Evolutionary conservation across 495 filamentous ascomycete species (phyloP).

Genomic region (Chaetomidium leptoderma): DNA sequence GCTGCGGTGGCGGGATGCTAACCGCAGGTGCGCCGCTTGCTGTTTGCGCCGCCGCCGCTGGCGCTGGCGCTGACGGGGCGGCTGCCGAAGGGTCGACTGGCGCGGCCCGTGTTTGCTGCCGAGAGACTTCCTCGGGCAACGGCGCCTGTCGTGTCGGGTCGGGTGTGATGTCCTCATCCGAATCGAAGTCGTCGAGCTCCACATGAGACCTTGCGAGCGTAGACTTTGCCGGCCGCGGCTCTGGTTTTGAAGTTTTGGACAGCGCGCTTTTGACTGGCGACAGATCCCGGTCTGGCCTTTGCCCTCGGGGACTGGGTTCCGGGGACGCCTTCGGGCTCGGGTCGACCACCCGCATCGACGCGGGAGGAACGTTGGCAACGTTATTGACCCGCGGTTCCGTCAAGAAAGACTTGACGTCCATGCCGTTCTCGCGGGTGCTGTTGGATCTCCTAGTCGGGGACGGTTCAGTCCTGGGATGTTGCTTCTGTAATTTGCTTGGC

Average conservation of each 20-base stretch:
- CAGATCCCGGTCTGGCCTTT: constrained; percentile 22
- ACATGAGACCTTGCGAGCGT: constrained; percentile 47
- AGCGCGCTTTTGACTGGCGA: constrained; percentile 28
- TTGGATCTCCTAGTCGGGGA: constrained; percentile 48
- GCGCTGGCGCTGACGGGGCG: constrained; percentile 24
- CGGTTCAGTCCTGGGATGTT: constrained; percentile 49
- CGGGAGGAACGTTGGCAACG: constrained; percentile 43
- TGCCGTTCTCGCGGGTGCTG: constrained; percentile 23
- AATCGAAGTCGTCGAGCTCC: constrained; percentile 46
- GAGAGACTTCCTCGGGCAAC: constrained; percentile 8
- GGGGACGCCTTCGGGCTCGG: constrained; percentile 45
- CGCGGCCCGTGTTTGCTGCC: neutral
- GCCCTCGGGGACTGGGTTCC: constrained; percentile 36
- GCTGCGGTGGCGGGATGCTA: constrained; percentile 12
- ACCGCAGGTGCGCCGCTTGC: constrained; percentile 20
- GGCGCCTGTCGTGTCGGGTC: constrained; percentile 25
- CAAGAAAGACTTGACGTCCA: constrained; percentile 31
- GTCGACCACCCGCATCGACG: constrained; percentile 59
- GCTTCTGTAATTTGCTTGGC: constrained; percentile 73
- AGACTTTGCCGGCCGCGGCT: constrained; percentile 47
- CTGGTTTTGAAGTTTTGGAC: constrained; percentile 32
- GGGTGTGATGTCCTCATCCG: constrained; percentile 36
- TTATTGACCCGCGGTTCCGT: constrained; percentile 41
- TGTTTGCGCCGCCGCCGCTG: constrained; percentile 11
- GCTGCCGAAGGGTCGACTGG: constrained; percentile 33